phyloP scores from a whole-genome alignment of 306 rosid species.

The Hippophae rhamnoides region DNA sequence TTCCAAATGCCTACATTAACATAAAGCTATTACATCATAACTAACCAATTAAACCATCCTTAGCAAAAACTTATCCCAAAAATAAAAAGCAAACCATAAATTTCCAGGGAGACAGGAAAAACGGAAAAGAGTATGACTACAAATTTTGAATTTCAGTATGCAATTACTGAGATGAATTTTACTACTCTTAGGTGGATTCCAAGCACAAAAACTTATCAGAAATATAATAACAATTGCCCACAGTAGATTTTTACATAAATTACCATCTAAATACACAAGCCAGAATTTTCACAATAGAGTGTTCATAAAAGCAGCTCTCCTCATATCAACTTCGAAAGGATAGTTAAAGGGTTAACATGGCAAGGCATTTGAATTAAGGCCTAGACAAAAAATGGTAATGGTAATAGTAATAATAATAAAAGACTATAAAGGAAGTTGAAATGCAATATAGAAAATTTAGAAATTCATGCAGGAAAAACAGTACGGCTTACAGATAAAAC shows the following conservation, averaged over 20 bases:
- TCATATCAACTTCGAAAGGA: too few relatives aligned
- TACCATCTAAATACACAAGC: not conserved
- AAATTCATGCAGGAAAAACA: not conserved
- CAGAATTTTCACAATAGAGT: too few relatives aligned
- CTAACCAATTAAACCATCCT: not conserved
- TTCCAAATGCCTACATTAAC: not conserved
- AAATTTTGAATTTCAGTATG: not conserved
- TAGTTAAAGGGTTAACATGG: too few relatives aligned
- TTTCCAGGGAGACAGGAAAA: not conserved
- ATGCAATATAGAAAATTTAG: not conserved
- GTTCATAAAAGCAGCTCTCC: too few relatives aligned
- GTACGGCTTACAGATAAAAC: constrained; percentile 46
- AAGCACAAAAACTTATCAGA: not conserved
- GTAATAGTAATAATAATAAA: too few relatives aligned
- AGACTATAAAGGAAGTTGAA: not conserved
- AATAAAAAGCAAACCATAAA: not conserved
- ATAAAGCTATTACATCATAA: not conserved
- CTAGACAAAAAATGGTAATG: too few relatives aligned
- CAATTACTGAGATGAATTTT: not conserved
- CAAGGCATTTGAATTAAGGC: too few relatives aligned
- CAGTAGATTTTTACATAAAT: not conserved
- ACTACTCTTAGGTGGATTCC: not conserved
- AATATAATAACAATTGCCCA: not conserved
- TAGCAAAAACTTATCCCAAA: not conserved
- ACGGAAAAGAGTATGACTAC: not conserved